Percentiles rank a stretch among this genome's conserved stretches.
Evolutionary conservation across 2,329 filamentous ascomycete genomes (phyloP).

Genomic region (Zopfia rhizophila): DNA sequence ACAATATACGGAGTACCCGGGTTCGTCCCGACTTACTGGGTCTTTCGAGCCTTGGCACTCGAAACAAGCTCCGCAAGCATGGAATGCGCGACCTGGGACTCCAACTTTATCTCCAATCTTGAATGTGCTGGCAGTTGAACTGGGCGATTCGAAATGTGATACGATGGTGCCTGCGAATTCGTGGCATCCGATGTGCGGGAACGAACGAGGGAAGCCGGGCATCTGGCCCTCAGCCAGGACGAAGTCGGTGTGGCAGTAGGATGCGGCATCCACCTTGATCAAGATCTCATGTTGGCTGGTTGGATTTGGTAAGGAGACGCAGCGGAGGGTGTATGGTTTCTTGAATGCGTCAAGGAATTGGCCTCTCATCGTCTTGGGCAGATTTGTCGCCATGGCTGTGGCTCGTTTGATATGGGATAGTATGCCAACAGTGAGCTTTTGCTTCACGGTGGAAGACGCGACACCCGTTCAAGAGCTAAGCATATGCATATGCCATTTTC

Average conservation of each 20-base stretch:
- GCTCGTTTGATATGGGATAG: neutral
- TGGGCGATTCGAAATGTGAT: slow-evolving; percentile 35
- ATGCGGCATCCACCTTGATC: slow-evolving; percentile 59
- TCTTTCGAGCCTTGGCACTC: slow-evolving; percentile 49
- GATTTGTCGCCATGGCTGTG: slow-evolving; percentile 24
- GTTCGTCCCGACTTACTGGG: slow-evolving; percentile 44
- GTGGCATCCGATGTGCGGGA: slow-evolving; percentile 59
- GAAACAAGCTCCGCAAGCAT: slow-evolving; percentile 55
- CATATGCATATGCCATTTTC: neutral
- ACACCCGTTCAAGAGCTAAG: too few relatives aligned
- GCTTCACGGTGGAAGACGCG: neutral
- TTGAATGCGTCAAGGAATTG: slow-evolving; percentile 57
- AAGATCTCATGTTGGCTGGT: slow-evolving; percentile 54
- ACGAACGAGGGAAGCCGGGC: slow-evolving; percentile 45
- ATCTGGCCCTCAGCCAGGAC: slow-evolving; percentile 50
- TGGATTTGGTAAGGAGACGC: slow-evolving; percentile 47
- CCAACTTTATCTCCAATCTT: slow-evolving; percentile 50
- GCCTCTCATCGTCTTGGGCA: slow-evolving; percentile 50
- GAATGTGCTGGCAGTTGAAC: slow-evolving; percentile 29
- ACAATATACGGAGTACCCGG: slow-evolving; percentile 56
- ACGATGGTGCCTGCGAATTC: slow-evolving; percentile 59
- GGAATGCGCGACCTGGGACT: slow-evolving; percentile 55
- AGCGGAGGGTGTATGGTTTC: slow-evolving; percentile 51
- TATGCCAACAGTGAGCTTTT: too few relatives aligned
- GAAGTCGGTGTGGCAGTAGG: slow-evolving; percentile 59